These are phyloP conservation scores for Spirogloea muscicola DNA, from an alignment of 139 green algal genomes.

Conservation along the genomic window DNA sequence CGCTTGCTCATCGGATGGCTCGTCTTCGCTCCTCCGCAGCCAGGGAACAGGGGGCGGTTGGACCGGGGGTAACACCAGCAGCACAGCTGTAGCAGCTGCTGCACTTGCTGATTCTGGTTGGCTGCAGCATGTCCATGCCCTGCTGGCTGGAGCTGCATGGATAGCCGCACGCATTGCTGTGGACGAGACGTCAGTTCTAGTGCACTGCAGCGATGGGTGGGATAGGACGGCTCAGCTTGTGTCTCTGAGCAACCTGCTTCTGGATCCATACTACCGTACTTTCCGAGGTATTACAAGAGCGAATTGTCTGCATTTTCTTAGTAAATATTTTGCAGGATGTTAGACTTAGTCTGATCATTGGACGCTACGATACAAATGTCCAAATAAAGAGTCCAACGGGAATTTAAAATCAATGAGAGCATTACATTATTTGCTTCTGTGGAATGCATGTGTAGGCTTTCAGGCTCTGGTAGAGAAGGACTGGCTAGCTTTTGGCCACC, in stretches of 20 bases:
- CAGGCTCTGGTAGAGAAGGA: slow-evolving; percentile 32
- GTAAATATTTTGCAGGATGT: no score
- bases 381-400: no score
- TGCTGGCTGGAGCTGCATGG: slow-evolving; percentile 32
- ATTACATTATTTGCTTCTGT: no score
- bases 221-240: slow-evolving; percentile 18
- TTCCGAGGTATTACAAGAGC: no score
- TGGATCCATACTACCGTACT: slow-evolving; percentile 36
- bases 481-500: slow-evolving; percentile 36
- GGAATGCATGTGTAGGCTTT: background rate
- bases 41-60: slow-evolving; percentile 12
- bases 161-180: slow-evolving; percentile 21
- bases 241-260: slow-evolving; percentile 5
- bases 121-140: slow-evolving; percentile 29
- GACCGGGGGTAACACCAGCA: slow-evolving; percentile 20
- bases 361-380: no score
- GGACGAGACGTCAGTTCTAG: slow-evolving; percentile 32
- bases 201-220: slow-evolving; percentile 44
- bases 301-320: no score
- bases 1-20: slow-evolving; percentile 30
- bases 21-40: slow-evolving; percentile 17
- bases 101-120: slow-evolving; percentile 26
- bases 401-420: no score
- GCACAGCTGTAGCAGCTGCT: background rate
- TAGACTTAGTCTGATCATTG: no score